phyloP scores from a whole-genome alignment of 2,329 filamentous ascomycete genomes.

The Reticulascus tulasneorum region DNA sequence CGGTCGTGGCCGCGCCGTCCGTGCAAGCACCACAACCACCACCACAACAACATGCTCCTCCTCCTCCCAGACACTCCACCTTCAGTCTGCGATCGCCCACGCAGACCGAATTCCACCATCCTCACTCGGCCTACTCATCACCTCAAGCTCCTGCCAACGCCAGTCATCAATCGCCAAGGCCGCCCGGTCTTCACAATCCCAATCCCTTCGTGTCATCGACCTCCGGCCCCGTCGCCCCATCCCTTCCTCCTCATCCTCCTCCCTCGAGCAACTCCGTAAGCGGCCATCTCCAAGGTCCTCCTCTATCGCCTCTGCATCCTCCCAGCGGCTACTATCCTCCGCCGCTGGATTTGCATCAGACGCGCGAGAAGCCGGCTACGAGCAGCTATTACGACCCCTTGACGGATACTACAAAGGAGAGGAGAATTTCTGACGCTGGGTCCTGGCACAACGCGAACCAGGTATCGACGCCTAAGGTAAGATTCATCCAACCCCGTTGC shows the following conservation, averaged over 20 bases:
- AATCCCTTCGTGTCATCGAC: constrained; percentile 34
- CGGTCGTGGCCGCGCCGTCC: constrained; percentile 12
- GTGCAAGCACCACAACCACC: constrained; percentile 31
- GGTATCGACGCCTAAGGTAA: constrained; percentile 44
- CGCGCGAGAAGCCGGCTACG: constrained; percentile 34
- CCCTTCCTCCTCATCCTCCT: constrained; percentile 12
- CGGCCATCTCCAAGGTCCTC: constrained; percentile 17
- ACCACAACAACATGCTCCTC: constrained; percentile 44
- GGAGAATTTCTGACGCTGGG: constrained; percentile 38
- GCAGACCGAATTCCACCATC: constrained; percentile 34
- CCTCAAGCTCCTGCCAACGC: constrained; percentile 15
- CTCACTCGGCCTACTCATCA: constrained; percentile 24
- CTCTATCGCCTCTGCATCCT: constrained; percentile 40
- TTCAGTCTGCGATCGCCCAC: constrained; percentile 49
- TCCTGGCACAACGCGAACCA: constrained; percentile 43
- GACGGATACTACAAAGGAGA: constrained; percentile 46
- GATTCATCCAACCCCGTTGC: constrained; percentile 23
- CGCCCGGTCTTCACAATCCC: constrained; percentile 15
- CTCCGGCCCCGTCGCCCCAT: constrained; percentile 19
- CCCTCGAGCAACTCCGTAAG: constrained; percentile 18
- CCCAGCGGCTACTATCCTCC: constrained; percentile 37
- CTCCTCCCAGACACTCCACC: constrained; percentile 32
- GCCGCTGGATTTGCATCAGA: constrained; percentile 24
- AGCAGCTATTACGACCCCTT: constrained; percentile 52
- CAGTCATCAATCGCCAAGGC: constrained; percentile 22